Evolutionary conservation across 306 rosid genomes (phyloP).

Genomic region (Casuarina glauca): DNA sequence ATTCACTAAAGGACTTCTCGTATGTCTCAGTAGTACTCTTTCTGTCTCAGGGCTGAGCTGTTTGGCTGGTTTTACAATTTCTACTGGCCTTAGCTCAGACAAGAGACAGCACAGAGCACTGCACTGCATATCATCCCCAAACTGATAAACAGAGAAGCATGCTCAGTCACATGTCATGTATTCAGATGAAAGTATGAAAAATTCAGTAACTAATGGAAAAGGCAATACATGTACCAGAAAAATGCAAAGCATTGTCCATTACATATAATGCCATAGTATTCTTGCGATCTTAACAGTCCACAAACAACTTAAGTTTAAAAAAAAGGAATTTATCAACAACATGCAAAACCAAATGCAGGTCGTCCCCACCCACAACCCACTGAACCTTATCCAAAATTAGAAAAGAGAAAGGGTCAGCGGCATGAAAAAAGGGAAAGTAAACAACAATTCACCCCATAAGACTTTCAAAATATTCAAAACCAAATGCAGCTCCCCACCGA

Average conservation of each 20-base stretch:
- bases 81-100: conserved; percentile 94
- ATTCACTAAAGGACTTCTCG: conserved; percentile 85
- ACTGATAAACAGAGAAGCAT: conserved; percentile 50
- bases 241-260: conserved; percentile 3
- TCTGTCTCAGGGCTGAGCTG: conserved; percentile 84
- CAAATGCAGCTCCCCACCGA: background rate
- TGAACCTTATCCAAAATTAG: background rate
- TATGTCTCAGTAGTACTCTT: conserved; percentile 63
- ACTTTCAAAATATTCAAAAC: background rate
- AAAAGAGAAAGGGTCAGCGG: conserved; percentile 8
- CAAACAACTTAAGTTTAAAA: conserved; percentile 2
- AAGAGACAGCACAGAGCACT: conserved; percentile 73
- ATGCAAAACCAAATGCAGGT: background rate
- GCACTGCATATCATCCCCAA: conserved; percentile 83
- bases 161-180: conserved; percentile 5
- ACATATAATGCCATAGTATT: background rate
- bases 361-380: background rate
- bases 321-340: background rate
- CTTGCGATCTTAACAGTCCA: background rate
- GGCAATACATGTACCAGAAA: background rate
- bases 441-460: background rate
- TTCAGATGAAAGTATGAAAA: background rate
- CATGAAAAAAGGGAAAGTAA: background rate
- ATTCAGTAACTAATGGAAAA: conserved; percentile 19
- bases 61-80: conserved; percentile 82